Percentiles rank a stretch among this genome's conserved stretches.
These are phyloP conservation scores for Amanita rimosa DNA, from an alignment of 768 basidiomycete species.

Conservation along the genomic window DNA sequence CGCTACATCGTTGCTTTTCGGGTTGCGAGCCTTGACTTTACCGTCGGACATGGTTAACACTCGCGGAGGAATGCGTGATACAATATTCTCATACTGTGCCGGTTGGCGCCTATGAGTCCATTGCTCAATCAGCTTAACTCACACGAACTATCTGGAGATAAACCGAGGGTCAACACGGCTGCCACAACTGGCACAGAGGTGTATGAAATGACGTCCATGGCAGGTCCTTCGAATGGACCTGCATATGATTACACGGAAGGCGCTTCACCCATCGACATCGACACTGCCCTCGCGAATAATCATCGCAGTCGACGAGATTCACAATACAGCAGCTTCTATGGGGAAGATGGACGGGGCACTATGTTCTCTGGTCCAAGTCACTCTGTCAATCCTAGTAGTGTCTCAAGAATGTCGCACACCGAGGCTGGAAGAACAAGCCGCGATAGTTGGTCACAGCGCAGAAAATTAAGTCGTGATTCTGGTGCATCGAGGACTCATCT, in stretches of 20 bases:
- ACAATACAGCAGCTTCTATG: conserved; percentile 45
- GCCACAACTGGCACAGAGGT: conserved; percentile 12
- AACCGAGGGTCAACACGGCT: background rate
- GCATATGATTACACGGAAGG: conserved; percentile 77
- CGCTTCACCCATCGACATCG: conserved; percentile 67
- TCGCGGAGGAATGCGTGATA: background rate
- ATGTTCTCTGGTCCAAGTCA: conserved; percentile 76
- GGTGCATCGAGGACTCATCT: conserved; percentile 18
- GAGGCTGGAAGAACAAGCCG: conserved; percentile 47
- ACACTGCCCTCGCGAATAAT: conserved; percentile 40
- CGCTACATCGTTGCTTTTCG: conserved; percentile 33
- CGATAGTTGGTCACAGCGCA: conserved; percentile 36
- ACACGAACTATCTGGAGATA: background rate
- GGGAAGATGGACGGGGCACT: conserved; percentile 47
- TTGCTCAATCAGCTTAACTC: background rate
- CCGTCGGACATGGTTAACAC: conserved; percentile 24
- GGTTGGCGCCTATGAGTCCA: background rate
- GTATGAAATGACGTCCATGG: conserved; percentile 31
- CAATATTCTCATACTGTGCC: too few relatives aligned
- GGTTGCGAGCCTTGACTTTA: conserved; percentile 16
- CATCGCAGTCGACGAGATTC: conserved; percentile 56
- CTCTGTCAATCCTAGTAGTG: conserved; percentile 63
- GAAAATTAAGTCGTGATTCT: conserved; percentile 43
- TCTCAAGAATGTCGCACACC: conserved; percentile 65
- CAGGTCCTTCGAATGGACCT: conserved; percentile 19